phyloP scores from a whole-genome alignment of 176 grass and related monocot species.

The Oryza rufipogon region DNA sequence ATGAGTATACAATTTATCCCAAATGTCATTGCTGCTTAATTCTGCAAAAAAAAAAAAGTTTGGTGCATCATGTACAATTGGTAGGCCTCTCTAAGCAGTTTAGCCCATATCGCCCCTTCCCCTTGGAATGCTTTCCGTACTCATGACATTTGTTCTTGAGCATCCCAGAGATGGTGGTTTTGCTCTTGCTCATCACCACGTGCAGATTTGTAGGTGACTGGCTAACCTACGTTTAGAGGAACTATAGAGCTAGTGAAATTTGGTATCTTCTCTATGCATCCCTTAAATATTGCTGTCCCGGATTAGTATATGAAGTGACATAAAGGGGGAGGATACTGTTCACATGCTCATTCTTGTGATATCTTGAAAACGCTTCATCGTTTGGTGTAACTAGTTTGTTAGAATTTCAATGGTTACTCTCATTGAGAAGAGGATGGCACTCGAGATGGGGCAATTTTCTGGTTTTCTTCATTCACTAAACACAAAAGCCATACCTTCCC shows the following conservation, averaged over 20 bases:
- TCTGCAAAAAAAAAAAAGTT: not conserved
- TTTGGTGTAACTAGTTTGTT: not conserved
- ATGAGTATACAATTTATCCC: not conserved
- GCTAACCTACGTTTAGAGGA: not conserved
- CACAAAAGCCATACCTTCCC: no score
- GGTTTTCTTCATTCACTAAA: no score
- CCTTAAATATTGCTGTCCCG: not conserved
- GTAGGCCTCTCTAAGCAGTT: not conserved
- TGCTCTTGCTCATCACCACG: no score
- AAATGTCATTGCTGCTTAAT: not conserved
- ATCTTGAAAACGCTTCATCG: not conserved
- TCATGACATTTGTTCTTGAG: conserved; percentile 7
- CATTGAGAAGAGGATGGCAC: no score
- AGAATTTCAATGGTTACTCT: no score
- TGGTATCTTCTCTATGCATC: not conserved
- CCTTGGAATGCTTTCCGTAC: not conserved
- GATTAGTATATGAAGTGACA: not conserved
- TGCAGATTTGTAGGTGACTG: not conserved
- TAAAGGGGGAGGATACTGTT: not conserved
- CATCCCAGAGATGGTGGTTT: not conserved
- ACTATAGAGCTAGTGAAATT: not conserved
- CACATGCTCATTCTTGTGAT: not conserved
- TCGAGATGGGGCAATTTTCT: no score
- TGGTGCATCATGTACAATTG: not conserved
- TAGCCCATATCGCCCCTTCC: not conserved